phyloP scores from a whole-genome alignment of 192 early-diverging fungal species.

The Mortierella hygrophila region DNA sequence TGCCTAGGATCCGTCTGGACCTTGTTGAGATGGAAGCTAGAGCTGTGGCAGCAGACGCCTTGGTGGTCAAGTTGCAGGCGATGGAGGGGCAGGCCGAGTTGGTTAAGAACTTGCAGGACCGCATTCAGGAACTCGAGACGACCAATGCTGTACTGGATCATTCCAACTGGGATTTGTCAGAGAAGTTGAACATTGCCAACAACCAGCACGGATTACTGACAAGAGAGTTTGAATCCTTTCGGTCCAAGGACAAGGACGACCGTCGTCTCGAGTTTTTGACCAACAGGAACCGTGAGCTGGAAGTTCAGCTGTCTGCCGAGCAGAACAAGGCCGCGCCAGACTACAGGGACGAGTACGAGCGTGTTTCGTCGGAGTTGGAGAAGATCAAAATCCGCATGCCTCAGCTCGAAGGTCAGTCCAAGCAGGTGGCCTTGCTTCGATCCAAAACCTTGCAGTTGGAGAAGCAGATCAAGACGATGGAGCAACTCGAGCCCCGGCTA shows the following conservation, averaged over 20 bases:
- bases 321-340: conserved; percentile 16
- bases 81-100: conserved; percentile 17
- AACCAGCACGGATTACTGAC: conserved; percentile 24
- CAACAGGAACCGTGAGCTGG: conserved; percentile 17
- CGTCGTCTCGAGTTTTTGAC: conserved; percentile 19
- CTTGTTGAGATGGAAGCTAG: conserved; percentile 16
- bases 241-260: conserved; percentile 32
- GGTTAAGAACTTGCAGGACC: conserved; percentile 18
- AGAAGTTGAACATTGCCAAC: conserved; percentile 30
- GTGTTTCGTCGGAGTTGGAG: conserved; percentile 6
- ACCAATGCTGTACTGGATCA: conserved; percentile 31
- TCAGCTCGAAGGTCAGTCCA: conserved; percentile 26
- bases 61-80: conserved; percentile 11
- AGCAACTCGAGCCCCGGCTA: conserved; percentile 22
- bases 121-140: conserved; percentile 31
- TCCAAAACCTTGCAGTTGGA: conserved; percentile 18
- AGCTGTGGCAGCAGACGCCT: conserved; percentile 1
- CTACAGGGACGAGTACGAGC: conserved; percentile 25
- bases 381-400: conserved; percentile 30
- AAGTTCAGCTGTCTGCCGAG: conserved; percentile 4
- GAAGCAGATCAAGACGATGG: conserved; percentile 31
- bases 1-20: conserved; percentile 9
- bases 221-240: conserved; percentile 21
- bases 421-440: conserved; percentile 25
- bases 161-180: conserved; percentile 29